Percentiles rank a stretch among this genome's conserved stretches.
Conservation (phyloP, 176 grass and related monocot genomes). For the Echinochloa phyllopogon region DNA sequence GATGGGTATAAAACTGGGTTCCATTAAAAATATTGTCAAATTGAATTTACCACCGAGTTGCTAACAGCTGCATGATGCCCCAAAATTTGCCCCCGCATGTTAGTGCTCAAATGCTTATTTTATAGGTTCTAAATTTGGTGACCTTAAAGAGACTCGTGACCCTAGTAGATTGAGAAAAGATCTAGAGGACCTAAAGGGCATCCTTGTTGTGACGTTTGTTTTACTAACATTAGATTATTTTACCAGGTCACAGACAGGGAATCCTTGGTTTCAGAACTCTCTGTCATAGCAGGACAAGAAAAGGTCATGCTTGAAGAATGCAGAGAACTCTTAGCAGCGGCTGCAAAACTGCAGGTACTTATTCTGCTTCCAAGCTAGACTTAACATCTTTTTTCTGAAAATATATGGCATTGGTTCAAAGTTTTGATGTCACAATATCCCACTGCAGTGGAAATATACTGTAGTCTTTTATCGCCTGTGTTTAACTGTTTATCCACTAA, state of each 20-base stretch:
- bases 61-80: not conserved
- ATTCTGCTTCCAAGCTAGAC: conserved; percentile 24
- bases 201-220: conserved; percentile 26
- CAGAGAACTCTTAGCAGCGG: conserved; percentile 71
- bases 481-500: not conserved
- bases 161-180: not conserved
- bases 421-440: not conserved
- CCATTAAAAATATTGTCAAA: not conserved
- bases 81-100: not conserved
- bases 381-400: not conserved
- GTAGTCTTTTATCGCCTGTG: not conserved
- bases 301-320: conserved; percentile 84
- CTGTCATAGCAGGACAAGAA: conserved; percentile 64
- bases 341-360: conserved; percentile 77
- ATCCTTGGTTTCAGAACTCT: conserved; percentile 71
- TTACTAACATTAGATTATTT: conserved; percentile 42
- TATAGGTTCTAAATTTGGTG: not conserved
- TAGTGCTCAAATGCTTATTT: conserved; percentile 2
- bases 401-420: not conserved
- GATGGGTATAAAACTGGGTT: not conserved
- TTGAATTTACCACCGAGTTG: conserved; percentile 1
- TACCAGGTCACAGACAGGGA: conserved; percentile 60
- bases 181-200: not conserved
- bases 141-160: conserved; percentile 12
- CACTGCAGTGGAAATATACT: not conserved